Base-by-base conservation (phyloP, 2,329 filamentous ascomycete species). In the Cyanodermella asteris region DNA sequence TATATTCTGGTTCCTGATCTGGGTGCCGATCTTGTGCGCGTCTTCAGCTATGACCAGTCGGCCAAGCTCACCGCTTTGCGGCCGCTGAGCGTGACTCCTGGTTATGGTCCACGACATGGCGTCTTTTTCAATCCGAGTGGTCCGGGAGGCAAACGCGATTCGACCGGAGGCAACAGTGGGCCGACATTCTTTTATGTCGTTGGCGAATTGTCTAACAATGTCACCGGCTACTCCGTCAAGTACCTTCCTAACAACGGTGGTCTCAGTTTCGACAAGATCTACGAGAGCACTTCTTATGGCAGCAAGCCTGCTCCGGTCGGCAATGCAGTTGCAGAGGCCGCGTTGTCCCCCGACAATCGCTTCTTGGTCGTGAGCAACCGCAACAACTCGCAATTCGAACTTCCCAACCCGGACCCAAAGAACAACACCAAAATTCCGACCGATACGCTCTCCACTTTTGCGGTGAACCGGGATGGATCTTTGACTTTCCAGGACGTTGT, bases 281-380 rank as follows among this genome's bases (percentile, higher is more conserved):
- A 60, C 36, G 53, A 50, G 2, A 39, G 55, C 6, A 53, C 53
- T 2, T 61, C 59, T 0, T 58, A 56, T 33, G 49, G 22, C 13
- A 53, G 53, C 16, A 45, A 43, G 27, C 41, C 50, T 2, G 43
- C 53, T 3, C 53, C 54, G 4, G 34, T 39, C 1, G 56, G 52
- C 10, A 53, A 56, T 32, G 64, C 63, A 31, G 56, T 59, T 0
- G 61, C 59, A 15, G 64, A 67, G 40, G 49, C 69, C n/a, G 49
- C 51, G 22, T 44, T 66, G 5, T 40, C 27, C 4, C n/a, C 7
- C 9, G 41, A 36, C 15, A 51, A 57, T 31, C 61, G 57, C 18
- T 75, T 67, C 50, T 42, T 81, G 25, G 54, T 74, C 35, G 58
- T 73, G 20, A 72, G 70, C 3, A 74, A 73, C 33, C 69, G 76